Evolutionary conservation across 495 filamentous ascomycete genomes (phyloP).

Genomic region (Cairneyella variabilis): DNA sequence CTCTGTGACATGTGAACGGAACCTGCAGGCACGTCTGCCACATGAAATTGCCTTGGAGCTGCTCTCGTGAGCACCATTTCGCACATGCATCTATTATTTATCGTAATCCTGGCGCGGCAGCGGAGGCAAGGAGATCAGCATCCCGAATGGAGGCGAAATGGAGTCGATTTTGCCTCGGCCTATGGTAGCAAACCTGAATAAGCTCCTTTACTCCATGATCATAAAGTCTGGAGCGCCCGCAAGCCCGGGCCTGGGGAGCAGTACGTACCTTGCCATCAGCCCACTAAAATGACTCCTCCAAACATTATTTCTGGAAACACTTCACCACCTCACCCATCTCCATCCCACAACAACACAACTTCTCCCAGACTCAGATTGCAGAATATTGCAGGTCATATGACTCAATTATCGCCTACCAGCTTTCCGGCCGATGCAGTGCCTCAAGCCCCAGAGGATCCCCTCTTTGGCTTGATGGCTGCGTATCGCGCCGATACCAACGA

Average conservation of each 20-base stretch:
- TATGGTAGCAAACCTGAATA: no score
- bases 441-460: conserved; percentile 88
- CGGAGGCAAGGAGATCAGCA: no score
- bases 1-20: background rate
- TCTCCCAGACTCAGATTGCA: conserved; percentile 22
- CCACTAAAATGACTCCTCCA: no score
- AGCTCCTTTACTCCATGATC: no score
- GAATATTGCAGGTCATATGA: conserved; percentile 49
- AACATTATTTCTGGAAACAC: no score
- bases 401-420: conserved; percentile 48
- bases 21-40: background rate
- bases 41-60: background rate
- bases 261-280: no score
- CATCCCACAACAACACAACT: conserved; percentile 1
- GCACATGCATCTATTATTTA: conserved; percentile 8
- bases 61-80: background rate
- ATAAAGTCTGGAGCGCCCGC: no score
- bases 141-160: no score
- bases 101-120: no score
- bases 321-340: background rate
- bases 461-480: conserved; percentile 90
- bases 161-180: no score
- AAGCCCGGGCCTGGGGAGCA: no score
- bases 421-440: conserved; percentile 80
- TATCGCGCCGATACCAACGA: conserved; percentile 79